These are phyloP conservation scores for Ochetophila trinervis DNA, from an alignment of 306 rosid genomes.

Conservation along the genomic window DNA sequence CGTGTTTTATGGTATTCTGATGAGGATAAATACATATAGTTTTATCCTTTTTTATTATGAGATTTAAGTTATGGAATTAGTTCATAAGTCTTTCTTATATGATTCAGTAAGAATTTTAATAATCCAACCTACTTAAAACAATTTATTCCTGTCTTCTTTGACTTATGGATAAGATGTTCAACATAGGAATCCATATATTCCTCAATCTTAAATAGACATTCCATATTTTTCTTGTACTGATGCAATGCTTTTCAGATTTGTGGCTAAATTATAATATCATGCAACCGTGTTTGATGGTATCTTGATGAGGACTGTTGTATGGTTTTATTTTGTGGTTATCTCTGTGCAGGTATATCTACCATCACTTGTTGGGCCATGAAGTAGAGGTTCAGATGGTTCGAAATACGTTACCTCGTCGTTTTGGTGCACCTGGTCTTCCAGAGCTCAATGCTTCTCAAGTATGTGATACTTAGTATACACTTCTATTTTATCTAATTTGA, in stretches of 20 bases:
- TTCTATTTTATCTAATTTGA: not conserved
- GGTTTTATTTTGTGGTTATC: too few relatives aligned
- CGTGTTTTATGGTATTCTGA: too few relatives aligned
- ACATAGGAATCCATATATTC: not conserved
- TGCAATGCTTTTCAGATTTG: too few relatives aligned
- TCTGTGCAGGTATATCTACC: conserved; percentile 83
- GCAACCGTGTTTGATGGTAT: too few relatives aligned
- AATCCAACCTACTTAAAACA: too few relatives aligned
- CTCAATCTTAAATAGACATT: not conserved
- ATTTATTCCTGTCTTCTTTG: too few relatives aligned
- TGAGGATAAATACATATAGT: conserved; percentile 1
- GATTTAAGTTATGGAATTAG: not conserved
- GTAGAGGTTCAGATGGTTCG: conserved; percentile 99
- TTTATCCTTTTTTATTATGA: conserved; percentile 10
- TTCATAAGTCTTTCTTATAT: not conserved
- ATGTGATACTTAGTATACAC: conserved; percentile 31
- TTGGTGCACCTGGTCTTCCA: conserved; percentile 99
- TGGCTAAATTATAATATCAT: too few relatives aligned
- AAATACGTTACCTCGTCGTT: conserved; percentile 91
- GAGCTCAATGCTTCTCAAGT: conserved; percentile 99
- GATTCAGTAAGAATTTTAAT: too few relatives aligned
- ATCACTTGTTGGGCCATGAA: conserved; percentile 96
- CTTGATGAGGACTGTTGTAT: too few relatives aligned
- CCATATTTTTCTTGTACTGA: not conserved
- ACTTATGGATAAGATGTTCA: too few relatives aligned